A percentile compares a stretch with the other conserved stretches of the same genome.
These are phyloP conservation scores for Paramecium caudatum DNA, from an alignment of 73 alveolate species.

Conservation along the genomic window DNA sequence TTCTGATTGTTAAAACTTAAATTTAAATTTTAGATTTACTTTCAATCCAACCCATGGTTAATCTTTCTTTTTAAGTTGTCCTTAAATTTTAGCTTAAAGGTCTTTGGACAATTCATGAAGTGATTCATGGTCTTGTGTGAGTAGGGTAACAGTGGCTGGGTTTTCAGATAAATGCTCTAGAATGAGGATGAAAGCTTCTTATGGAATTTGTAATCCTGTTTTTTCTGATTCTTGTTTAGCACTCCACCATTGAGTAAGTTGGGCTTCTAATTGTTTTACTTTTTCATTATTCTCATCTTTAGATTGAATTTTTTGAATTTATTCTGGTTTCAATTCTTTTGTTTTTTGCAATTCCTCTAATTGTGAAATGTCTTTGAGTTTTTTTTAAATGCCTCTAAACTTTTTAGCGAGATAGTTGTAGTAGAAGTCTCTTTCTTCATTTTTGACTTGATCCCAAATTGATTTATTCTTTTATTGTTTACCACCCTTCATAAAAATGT, in stretches of 20 bases:
- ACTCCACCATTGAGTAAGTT: neutral
- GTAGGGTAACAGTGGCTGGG: slow-evolving; percentile 23
- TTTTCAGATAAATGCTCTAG: slow-evolving; percentile 50
- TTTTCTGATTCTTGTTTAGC: slow-evolving; percentile 28
- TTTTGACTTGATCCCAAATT: slow-evolving; percentile 33
- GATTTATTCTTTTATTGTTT: slow-evolving; percentile 32
- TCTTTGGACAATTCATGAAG: slow-evolving; percentile 8
- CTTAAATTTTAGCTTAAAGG: slow-evolving; percentile 1
- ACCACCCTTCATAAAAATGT: slow-evolving; percentile 33
- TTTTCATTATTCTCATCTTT: slow-evolving; percentile 36
- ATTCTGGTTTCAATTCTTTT: slow-evolving; percentile 14
- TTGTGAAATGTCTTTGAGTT: neutral
- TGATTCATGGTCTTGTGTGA: slow-evolving; percentile 10
- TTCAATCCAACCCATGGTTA: slow-evolving; percentile 30
- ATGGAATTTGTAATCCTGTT: neutral
- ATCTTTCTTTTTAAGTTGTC: slow-evolving; percentile 2
- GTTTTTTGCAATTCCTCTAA: slow-evolving; percentile 11
- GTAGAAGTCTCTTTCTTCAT: slow-evolving; percentile 22
- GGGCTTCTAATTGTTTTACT: slow-evolving; percentile 16
- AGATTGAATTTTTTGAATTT: neutral
- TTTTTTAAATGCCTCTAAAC: neutral
- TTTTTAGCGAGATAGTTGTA: neutral
- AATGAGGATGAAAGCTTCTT: slow-evolving; percentile 40
- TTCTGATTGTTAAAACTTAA: slow-evolving; percentile 31
- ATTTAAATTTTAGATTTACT: slow-evolving; percentile 19